Conservation (phyloP, 805 yeast species). For the Saturnispora diversa region DNA sequence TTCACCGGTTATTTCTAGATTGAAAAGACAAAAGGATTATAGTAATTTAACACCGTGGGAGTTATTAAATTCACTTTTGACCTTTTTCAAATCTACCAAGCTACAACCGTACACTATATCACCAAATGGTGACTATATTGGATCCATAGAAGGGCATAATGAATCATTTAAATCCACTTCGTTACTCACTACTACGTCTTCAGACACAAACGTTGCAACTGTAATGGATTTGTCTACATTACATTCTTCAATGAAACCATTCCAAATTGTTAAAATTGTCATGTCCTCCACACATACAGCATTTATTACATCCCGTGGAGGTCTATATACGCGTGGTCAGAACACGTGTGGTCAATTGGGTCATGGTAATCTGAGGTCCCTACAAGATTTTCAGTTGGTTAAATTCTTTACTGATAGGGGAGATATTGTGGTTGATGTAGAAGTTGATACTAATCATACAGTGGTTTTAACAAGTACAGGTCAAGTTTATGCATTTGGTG, state of each 20-base stretch:
- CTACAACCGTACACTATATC: slow-evolving; percentile 2
- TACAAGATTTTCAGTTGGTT: slow-evolving; percentile 3
- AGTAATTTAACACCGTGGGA: slow-evolving; percentile 69
- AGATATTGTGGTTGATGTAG: slow-evolving; percentile 32
- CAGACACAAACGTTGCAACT: not conserved
- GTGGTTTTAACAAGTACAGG: slow-evolving; percentile 46
- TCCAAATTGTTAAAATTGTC: slow-evolving; percentile 4
- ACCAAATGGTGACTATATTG: slow-evolving; percentile 6
- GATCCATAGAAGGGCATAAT: not conserved
- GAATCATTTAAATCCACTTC: not conserved
- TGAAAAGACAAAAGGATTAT: slow-evolving; percentile 56
- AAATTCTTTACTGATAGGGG: slow-evolving; percentile 14
- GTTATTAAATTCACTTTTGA: slow-evolving; percentile 32
- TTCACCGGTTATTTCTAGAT: slow-evolving; percentile 14
- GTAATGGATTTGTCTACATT: not conserved
- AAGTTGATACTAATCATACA: slow-evolving; percentile 60
- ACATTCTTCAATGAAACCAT: slow-evolving; percentile 3
- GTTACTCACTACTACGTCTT: not conserved
- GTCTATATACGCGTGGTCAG: slow-evolving; percentile 58
- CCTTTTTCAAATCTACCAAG: slow-evolving; percentile 2
- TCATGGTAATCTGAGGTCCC: slow-evolving; percentile 1
- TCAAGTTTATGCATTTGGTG: slow-evolving; percentile 72
- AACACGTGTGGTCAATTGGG: slow-evolving; percentile 33
- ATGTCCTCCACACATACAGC: slow-evolving; percentile 12
- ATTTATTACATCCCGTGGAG: slow-evolving; percentile 11